A percentile compares a stretch with the other conserved stretches of the same genome.
Evolutionary conservation across 83 land plant species (phyloP).

Genomic region (Picea abies): DNA sequence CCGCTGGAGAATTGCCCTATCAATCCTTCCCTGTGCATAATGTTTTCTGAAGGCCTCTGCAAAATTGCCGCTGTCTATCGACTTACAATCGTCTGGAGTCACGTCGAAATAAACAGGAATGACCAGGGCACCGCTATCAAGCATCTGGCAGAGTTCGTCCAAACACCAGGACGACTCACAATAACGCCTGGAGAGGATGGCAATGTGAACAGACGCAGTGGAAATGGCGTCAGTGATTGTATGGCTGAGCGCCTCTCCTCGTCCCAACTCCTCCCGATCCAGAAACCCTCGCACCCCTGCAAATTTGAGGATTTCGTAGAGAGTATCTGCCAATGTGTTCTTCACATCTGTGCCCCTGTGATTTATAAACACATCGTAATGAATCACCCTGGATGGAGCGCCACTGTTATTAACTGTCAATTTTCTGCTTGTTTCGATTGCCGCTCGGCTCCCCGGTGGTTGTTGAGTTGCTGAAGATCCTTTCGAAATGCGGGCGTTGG

Average conservation of each 20-base stretch:
- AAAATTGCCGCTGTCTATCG: too few relatives aligned
- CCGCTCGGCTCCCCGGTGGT: too few relatives aligned
- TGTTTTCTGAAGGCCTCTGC: too few relatives aligned
- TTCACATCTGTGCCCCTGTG: slow-evolving; percentile 9
- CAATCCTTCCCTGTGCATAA: too few relatives aligned
- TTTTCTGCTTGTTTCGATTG: too few relatives aligned
- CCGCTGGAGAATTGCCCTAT: too few relatives aligned
- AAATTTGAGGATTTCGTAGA: neutral
- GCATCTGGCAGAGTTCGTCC: neutral
- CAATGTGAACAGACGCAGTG: slow-evolving; percentile 1
- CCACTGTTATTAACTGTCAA: too few relatives aligned
- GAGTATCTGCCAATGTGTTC: neutral
- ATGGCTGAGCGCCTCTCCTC: neutral
- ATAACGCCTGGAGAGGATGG: neutral
- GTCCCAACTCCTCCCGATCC: neutral
- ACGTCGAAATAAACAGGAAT: neutral
- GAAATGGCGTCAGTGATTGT: neutral
- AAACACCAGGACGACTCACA: neutral
- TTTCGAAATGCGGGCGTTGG: too few relatives aligned
- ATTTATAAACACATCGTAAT: neutral
- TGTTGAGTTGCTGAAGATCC: too few relatives aligned
- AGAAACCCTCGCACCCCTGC: neutral
- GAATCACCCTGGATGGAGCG: neutral
- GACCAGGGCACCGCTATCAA: neutral
- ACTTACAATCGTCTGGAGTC: too few relatives aligned